Conservation (phyloP, 176 grass and related monocot genomes). For the Hsuehochloa calcarea region DNA sequence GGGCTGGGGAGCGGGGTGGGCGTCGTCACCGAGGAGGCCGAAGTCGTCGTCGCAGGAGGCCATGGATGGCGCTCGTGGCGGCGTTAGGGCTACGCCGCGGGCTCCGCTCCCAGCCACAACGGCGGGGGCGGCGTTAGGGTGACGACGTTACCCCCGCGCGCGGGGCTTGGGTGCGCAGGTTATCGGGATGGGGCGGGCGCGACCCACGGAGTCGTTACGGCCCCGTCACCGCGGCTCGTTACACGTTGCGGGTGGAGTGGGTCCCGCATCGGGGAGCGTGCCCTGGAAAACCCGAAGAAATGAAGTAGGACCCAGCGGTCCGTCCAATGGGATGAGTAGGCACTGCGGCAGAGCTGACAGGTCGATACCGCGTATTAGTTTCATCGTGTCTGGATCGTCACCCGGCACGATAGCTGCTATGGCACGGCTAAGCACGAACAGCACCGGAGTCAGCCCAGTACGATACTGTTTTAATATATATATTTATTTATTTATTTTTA, state of each 20-base stretch:
- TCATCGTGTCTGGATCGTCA: too few relatives aligned
- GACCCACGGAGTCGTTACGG: constrained; percentile 49
- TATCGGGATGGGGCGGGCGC: constrained; percentile 13
- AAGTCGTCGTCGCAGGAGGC: constrained; percentile 89
- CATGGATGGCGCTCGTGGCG: constrained; percentile 67
- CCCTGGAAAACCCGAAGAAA: background rate
- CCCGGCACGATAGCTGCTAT: too few relatives aligned
- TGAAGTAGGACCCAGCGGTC: background rate
- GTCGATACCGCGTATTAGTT: too few relatives aligned
- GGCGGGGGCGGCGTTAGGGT: constrained; percentile 55
- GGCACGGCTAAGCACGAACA: too few relatives aligned
- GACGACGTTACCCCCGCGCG: constrained; percentile 43
- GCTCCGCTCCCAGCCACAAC: constrained; percentile 46
- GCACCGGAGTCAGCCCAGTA: too few relatives aligned
- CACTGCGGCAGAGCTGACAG: too few relatives aligned
- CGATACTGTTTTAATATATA: too few relatives aligned
- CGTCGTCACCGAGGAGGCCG: constrained; percentile 68
- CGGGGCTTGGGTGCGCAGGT: background rate
- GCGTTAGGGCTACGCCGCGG: constrained; percentile 64
- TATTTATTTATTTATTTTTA: too few relatives aligned
- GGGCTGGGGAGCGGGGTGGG: constrained; percentile 32
- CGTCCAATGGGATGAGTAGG: constrained; percentile 15
- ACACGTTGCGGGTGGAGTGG: constrained; percentile 31
- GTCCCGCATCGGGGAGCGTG: background rate
- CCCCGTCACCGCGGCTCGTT: constrained; percentile 35